A percentile compares a stretch with the other conserved stretches of the same genome.
These are phyloP conservation scores for Phaeosphaeriaceae sp. DNA, from an alignment of 2,329 filamentous ascomycete genomes.

Conservation along the genomic window DNA sequence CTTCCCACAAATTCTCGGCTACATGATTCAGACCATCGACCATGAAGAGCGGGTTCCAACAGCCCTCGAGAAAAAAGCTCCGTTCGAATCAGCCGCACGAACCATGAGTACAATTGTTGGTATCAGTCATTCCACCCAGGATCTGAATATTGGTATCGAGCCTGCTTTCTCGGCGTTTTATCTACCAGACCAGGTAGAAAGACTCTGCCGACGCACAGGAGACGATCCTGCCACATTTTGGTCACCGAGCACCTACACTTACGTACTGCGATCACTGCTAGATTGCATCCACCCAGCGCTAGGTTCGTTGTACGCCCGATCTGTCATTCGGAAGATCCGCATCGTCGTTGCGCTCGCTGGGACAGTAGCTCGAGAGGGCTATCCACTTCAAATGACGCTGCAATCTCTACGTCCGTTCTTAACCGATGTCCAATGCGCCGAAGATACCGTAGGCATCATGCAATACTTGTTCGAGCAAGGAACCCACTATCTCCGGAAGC, in stretches of 20 bases:
- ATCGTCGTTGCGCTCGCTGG: slow-evolving; percentile 82
- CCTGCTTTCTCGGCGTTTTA: slow-evolving; percentile 83
- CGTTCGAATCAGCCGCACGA: slow-evolving; percentile 66
- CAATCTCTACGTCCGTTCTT: slow-evolving; percentile 81
- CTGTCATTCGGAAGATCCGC: slow-evolving; percentile 83
- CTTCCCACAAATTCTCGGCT: slow-evolving; percentile 78
- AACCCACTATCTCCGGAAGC: slow-evolving; percentile 65
- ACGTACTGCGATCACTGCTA: slow-evolving; percentile 77
- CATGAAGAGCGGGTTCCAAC: slow-evolving; percentile 40
- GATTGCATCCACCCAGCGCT: slow-evolving; percentile 82
- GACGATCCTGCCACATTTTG: slow-evolving; percentile 72
- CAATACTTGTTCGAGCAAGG: slow-evolving; percentile 82
- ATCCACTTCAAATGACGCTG: slow-evolving; percentile 89
- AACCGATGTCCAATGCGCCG: slow-evolving; percentile 83
- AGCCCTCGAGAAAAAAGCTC: slow-evolving; percentile 65
- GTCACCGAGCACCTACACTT: slow-evolving; percentile 76
- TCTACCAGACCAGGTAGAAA: slow-evolving; percentile 75
- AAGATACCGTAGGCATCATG: slow-evolving; percentile 86
- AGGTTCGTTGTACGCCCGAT: slow-evolving; percentile 85
- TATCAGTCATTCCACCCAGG: slow-evolving; percentile 69
- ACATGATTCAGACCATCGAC: slow-evolving; percentile 74
- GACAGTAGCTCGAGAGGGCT: slow-evolving; percentile 73
- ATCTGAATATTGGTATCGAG: slow-evolving; percentile 80
- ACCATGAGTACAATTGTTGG: slow-evolving; percentile 73
- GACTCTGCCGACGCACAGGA: slow-evolving; percentile 74